A percentile compares a stretch with the other conserved stretches of the same genome.
phyloP scores from a whole-genome alignment of 306 rosid genomes.

The Gastrolobium bilobum region DNA sequence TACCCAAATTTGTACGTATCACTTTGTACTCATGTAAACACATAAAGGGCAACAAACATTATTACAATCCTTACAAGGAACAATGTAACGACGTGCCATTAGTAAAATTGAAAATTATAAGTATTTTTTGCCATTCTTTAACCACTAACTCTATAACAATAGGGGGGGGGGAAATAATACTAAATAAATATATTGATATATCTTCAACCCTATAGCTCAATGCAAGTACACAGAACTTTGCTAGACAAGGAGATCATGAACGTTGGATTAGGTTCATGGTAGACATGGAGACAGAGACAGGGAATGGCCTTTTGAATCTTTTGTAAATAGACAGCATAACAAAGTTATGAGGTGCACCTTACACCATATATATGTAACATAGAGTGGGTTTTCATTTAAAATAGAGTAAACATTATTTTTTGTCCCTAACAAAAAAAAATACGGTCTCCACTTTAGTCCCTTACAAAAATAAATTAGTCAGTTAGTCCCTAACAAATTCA shows the following conservation, averaged over 20 bases:
- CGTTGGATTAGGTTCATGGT: constrained; percentile 53
- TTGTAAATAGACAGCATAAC: background rate
- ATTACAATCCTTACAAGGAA: constrained; percentile 40
- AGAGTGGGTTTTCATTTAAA: constrained; percentile 19
- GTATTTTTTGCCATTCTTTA: background rate
- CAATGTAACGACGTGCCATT: constrained; percentile 42
- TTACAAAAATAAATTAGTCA: too few relatives aligned
- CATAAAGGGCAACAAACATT: background rate
- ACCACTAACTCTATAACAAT: background rate
- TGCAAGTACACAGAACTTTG: constrained; percentile 41
- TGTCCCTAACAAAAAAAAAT: too few relatives aligned
- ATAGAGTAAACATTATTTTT: too few relatives aligned
- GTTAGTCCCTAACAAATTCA: too few relatives aligned
- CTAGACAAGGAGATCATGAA: constrained; percentile 30
- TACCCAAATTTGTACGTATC: background rate
- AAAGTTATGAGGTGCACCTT: constrained; percentile 40
- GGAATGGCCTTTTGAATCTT: constrained; percentile 21
- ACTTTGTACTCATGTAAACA: background rate
- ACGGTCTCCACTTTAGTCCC: too few relatives aligned
- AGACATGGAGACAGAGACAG: constrained; percentile 9
- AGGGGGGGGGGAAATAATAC: too few relatives aligned
- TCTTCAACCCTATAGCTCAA: constrained; percentile 28
- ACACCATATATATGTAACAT: constrained; percentile 47
- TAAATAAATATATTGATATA: constrained; percentile 6
- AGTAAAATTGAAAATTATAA: constrained; percentile 27